Evolutionary conservation across 2,329 filamentous ascomycete genomes (phyloP).

Genomic region (Cyphellophora attinorum): DNA sequence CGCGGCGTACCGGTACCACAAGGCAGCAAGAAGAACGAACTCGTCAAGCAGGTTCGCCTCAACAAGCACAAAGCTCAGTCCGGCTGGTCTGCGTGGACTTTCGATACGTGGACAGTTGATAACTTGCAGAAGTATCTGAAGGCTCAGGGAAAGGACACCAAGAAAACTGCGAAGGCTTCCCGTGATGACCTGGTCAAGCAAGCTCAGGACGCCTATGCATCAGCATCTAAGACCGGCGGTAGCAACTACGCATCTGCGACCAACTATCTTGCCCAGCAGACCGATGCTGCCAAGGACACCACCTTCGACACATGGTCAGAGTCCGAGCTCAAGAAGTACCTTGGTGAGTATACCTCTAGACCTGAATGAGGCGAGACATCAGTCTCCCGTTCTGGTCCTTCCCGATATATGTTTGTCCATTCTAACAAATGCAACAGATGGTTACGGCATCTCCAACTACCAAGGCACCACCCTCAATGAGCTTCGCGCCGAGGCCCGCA

Average conservation of each 20-base stretch:
- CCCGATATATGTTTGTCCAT: too few species aligned
- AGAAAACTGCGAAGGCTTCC: conserved; percentile 53
- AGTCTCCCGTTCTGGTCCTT: too few species aligned
- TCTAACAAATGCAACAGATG: too few species aligned
- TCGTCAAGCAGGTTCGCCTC: conserved; percentile 64
- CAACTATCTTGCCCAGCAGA: conserved; percentile 58
- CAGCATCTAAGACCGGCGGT: conserved; percentile 38
- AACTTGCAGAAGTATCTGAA: conserved; percentile 53
- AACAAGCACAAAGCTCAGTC: conserved; percentile 60
- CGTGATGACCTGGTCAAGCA: conserved; percentile 64
- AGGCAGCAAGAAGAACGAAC: conserved; percentile 59
- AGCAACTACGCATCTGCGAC: conserved; percentile 54
- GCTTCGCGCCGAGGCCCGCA: conserved; percentile 60
- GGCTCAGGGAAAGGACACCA: conserved; percentile 41
- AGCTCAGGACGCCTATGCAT: conserved; percentile 35
- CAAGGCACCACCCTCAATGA: conserved; percentile 61
- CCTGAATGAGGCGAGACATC: too few species aligned
- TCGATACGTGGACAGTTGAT: conserved; percentile 65
- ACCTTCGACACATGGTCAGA: conserved; percentile 65
- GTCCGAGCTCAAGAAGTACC: conserved; percentile 65
- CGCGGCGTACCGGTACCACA: conserved; percentile 69
- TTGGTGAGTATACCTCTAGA: conserved; percentile 59
- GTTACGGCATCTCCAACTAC: conserved; percentile 61
- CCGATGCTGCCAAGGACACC: conserved; percentile 53
- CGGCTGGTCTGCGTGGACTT: conserved; percentile 65